Evolutionary conservation across 2,329 filamentous ascomycete genomes (phyloP).

Genomic region (Coleophoma crateriformis): DNA sequence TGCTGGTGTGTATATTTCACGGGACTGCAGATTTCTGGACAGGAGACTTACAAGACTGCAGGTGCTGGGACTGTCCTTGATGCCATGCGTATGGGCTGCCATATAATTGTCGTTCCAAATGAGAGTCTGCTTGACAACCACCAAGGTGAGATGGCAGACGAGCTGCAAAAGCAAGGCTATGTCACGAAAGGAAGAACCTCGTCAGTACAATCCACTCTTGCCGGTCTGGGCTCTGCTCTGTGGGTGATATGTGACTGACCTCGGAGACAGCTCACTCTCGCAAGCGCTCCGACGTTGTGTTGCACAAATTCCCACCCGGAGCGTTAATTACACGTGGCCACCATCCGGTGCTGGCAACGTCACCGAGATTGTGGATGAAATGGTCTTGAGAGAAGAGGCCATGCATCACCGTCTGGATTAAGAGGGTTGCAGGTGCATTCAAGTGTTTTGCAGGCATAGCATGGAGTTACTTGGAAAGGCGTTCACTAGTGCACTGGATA

Average conservation of each 20-base stretch:
- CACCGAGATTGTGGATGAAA: not conserved
- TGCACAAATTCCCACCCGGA: not conserved
- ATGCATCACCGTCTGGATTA: not conserved
- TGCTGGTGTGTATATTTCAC: slow-evolving; percentile 57
- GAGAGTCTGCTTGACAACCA: slow-evolving; percentile 79
- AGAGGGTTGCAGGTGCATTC: not conserved
- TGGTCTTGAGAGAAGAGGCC: not conserved
- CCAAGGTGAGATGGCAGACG: slow-evolving; percentile 78
- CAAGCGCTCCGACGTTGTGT: not conserved
- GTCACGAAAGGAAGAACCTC: slow-evolving; percentile 40
- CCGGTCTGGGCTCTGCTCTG: no score
- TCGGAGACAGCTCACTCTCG: not conserved
- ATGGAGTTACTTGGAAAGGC: not conserved
- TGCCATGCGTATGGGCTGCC: slow-evolving; percentile 65
- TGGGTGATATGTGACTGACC: not conserved
- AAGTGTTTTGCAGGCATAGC: not conserved
- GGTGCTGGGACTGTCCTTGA: slow-evolving; percentile 88
- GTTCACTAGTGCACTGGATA: not conserved
- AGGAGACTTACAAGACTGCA: slow-evolving; percentile 29
- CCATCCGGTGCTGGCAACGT: not conserved
- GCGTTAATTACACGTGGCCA: not conserved
- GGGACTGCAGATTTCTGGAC: not conserved
- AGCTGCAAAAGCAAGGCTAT: slow-evolving; percentile 70
- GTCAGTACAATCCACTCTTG: slow-evolving; percentile 9
- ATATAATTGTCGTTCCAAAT: slow-evolving; percentile 89